Conservation (phyloP, 345 rosid species). For the Citrus sinensis region DNA sequence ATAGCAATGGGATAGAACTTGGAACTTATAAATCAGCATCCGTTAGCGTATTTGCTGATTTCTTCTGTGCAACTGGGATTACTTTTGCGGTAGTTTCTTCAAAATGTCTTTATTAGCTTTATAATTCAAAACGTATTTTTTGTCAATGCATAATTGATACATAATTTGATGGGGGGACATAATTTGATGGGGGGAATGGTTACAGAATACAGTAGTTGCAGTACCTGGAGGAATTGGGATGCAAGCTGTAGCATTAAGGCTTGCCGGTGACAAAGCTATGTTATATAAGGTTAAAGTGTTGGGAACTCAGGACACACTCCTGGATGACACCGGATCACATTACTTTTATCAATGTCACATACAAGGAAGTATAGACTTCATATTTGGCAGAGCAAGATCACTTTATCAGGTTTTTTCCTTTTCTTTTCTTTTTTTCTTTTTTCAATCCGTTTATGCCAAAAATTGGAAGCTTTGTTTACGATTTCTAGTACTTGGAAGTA, state of each 20-base stretch:
- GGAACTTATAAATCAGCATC: slow-evolving; percentile 84
- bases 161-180: background rate
- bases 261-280: slow-evolving; percentile 74
- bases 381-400: slow-evolving; percentile 74
- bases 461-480: background rate
- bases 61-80: slow-evolving; percentile 74
- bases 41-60: slow-evolving; percentile 64
- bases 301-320: slow-evolving; percentile 91
- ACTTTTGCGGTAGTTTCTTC: slow-evolving; percentile 60
- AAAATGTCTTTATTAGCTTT: background rate
- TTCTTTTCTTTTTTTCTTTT: too few species aligned
- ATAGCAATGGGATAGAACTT: slow-evolving; percentile 35
- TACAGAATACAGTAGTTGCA: slow-evolving; percentile 78
- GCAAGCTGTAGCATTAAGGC: slow-evolving; percentile 82
- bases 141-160: background rate
- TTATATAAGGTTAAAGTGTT: slow-evolving; percentile 62
- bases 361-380: slow-evolving; percentile 80
- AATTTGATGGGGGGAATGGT: slow-evolving; percentile 2
- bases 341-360: slow-evolving; percentile 67
- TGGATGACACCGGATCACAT: slow-evolving; percentile 78
- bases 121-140: background rate
- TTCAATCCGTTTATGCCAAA: background rate
- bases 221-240: slow-evolving; percentile 59
- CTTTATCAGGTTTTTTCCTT: slow-evolving; percentile 53
- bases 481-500: background rate